Percentiles rank a stretch among this genome's conserved stretches.
Evolutionary conservation across 495 filamentous ascomycete species (phyloP).

Genomic region (Corynascus novoguineensis): DNA sequence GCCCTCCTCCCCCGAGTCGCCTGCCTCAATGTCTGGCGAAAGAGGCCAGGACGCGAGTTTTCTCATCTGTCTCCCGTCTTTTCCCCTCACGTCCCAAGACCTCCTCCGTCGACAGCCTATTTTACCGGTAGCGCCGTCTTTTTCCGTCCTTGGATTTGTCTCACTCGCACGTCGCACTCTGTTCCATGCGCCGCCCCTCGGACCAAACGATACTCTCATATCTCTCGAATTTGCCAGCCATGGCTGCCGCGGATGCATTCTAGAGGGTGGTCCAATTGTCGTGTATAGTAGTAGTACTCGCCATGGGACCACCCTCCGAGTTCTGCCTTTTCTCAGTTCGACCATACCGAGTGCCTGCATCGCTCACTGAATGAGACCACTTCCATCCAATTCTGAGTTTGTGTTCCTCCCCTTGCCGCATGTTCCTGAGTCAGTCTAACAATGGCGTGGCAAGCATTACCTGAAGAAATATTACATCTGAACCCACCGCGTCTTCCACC

Average conservation of each 20-base stretch:
- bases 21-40: background rate
- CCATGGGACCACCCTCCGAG: conserved; percentile 50
- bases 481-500: background rate
- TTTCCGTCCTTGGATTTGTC: background rate
- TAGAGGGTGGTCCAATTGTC: conserved; percentile 48
- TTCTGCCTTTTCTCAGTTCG: conserved; percentile 21
- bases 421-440: background rate
- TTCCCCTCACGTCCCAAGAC: conserved; percentile 23
- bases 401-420: background rate
- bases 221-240: conserved; percentile 25
- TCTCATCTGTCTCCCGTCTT: conserved; percentile 1
- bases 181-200: conserved; percentile 21
- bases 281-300: conserved; percentile 32
- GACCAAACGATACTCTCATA: conserved; percentile 10
- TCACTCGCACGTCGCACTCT: background rate
- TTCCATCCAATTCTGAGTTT: background rate
- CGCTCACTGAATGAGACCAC: background rate
- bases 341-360: conserved; percentile 7
- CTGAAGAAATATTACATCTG: background rate
- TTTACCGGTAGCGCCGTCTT: background rate
- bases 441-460: background rate
- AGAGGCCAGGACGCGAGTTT: background rate
- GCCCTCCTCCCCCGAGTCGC: background rate
- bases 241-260: conserved; percentile 44
- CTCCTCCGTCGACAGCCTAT: background rate